Percentiles rank a stretch among this genome's conserved stretches.
Conservation (phyloP, 139 green algal species). For the Mesotaenium endlicherianum region DNA sequence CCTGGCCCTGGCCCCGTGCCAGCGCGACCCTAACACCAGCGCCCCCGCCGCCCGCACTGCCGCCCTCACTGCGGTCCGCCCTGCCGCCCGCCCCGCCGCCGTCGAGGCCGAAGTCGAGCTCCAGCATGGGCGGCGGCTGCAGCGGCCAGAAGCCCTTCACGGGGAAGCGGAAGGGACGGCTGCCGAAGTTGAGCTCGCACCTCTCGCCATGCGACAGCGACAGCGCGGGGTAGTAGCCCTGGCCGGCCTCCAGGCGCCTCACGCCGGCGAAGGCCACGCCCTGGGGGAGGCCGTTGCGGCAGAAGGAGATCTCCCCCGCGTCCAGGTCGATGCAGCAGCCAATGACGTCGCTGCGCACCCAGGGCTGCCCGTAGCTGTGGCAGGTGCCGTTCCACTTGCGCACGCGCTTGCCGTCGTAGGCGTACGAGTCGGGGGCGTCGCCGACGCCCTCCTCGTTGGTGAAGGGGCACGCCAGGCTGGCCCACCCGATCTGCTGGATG, state of each 20-base stretch:
- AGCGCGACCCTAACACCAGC: background rate
- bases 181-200: conserved; percentile 80
- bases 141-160: conserved; percentile 70
- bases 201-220: conserved; percentile 75
- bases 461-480: conserved; percentile 76
- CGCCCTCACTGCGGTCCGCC: background rate
- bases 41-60: background rate
- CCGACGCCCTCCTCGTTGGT: conserved; percentile 90
- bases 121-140: conserved; percentile 55
- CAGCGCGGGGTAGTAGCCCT: conserved; percentile 83
- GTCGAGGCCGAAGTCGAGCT: background rate
- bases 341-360: conserved; percentile 82
- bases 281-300: conserved; percentile 75
- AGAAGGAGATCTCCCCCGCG: conserved; percentile 71
- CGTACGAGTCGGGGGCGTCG: conserved; percentile 80
- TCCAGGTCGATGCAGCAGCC: conserved; percentile 83
- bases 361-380: conserved; percentile 73
- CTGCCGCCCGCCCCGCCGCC: no score
- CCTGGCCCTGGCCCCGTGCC: background rate
- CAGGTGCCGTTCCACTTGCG: conserved; percentile 79
- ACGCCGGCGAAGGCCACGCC: conserved; percentile 75
- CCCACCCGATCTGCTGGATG: conserved; percentile 90
- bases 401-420: conserved; percentile 79
- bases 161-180: conserved; percentile 71
- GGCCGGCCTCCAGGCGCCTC: conserved; percentile 54